These are phyloP conservation scores for Candida mattraensis DNA, from an alignment of 805 yeast species.

Conservation along the genomic window DNA sequence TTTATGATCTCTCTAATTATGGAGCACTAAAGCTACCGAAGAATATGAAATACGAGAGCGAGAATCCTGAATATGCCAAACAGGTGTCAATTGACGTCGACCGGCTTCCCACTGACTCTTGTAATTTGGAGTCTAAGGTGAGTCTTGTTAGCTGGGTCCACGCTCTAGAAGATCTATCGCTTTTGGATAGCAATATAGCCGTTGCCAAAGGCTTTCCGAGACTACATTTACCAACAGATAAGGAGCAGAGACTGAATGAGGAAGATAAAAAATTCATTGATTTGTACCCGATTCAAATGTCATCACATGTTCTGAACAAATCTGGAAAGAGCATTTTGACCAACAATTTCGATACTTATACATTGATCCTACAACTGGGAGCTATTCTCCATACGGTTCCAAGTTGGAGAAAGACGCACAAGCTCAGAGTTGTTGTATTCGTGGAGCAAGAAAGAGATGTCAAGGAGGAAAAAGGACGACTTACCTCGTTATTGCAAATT, in stretches of 20 bases:
- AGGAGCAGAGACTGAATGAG: conserved; percentile 31
- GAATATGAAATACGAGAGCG: conserved; percentile 27
- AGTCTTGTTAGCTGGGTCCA: conserved; percentile 86
- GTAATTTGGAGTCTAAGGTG: conserved; percentile 69
- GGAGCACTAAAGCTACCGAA: conserved; percentile 19
- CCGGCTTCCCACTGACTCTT: conserved; percentile 58
- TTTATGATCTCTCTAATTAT: conserved; percentile 57
- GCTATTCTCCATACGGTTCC: conserved; percentile 92
- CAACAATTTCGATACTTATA: conserved; percentile 94
- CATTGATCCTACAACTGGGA: conserved; percentile 89
- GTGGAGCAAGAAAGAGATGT: conserved; percentile 77
- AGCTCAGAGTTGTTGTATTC: conserved; percentile 80
- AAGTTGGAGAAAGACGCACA: conserved; percentile 80
- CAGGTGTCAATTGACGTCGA: conserved; percentile 27
- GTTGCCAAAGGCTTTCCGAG: conserved; percentile 84
- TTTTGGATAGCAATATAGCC: conserved; percentile 89
- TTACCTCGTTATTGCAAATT: conserved; percentile 63
- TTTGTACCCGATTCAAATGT: conserved; percentile 95
- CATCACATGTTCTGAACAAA: conserved; percentile 69
- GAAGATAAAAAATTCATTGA: conserved; percentile 63
- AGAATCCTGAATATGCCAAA: conserved; percentile 19
- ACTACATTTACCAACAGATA: conserved; percentile 59
- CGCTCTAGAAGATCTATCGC: conserved; percentile 82
- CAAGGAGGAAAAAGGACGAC: conserved; percentile 63
- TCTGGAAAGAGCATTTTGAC: conserved; percentile 65